Evolutionary conservation across 108 stramenopile genomes (phyloP).

Genomic region (Nitzschia putrida): DNA sequence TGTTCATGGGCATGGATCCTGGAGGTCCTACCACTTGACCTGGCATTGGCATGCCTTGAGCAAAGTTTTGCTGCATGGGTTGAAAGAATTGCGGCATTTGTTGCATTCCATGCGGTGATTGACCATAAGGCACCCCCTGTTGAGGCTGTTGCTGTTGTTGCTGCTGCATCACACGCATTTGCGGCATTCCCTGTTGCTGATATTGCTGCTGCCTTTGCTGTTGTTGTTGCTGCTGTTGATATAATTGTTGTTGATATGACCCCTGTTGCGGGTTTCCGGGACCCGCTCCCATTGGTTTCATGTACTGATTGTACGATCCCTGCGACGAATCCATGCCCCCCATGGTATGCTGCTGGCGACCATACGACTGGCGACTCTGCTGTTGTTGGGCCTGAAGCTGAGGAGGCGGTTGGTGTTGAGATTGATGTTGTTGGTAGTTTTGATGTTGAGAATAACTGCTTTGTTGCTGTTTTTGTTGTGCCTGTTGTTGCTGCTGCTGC

Average conservation of each 20-base stretch:
- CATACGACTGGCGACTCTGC: not conserved
- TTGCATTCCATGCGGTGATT: conserved; percentile 8
- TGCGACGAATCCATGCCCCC: conserved; percentile 6
- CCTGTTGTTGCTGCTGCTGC: conserved; percentile 13
- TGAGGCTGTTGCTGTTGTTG: conserved; percentile 42
- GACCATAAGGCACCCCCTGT: not conserved
- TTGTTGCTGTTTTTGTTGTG: conserved; percentile 14
- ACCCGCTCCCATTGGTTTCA: conserved; percentile 19
- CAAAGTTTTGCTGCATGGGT: conserved; percentile 31
- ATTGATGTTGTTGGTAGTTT: conserved; percentile 2
- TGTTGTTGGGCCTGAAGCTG: not conserved
- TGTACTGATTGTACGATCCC: conserved; percentile 4
- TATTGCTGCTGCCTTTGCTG: conserved; percentile 28
- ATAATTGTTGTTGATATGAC: conserved; percentile 1
- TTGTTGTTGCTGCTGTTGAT: conserved; percentile 26
- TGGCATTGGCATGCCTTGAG: conserved; percentile 23
- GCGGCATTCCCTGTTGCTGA: conserved; percentile 31
- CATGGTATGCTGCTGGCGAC: conserved; percentile 7
- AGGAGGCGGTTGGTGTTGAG: not conserved
- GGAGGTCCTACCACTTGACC: conserved; percentile 22
- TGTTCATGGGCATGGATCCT: conserved; percentile 27
- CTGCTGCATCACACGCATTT: conserved; percentile 43
- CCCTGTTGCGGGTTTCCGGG: conserved; percentile 17
- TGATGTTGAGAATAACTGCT: not conserved
- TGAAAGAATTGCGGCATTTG: conserved; percentile 31